phyloP scores from a whole-genome alignment of 2,329 filamentous ascomycete genomes.

The Davidsoniella virescens region DNA sequence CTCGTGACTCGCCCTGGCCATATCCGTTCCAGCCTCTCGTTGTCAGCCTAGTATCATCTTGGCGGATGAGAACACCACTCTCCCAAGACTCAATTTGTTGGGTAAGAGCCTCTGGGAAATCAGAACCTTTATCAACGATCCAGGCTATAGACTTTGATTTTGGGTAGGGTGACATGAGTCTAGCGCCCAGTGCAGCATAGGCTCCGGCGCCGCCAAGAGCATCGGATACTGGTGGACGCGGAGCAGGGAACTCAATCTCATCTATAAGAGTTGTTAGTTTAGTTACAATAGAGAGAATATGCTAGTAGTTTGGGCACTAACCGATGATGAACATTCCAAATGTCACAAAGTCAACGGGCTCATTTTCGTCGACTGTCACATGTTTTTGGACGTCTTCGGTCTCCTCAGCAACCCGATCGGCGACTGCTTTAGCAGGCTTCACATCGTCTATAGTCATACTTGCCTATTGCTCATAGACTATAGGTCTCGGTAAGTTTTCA shows the following conservation, averaged over 20 bases:
- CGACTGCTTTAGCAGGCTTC: too few species aligned
- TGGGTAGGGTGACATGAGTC: slow-evolving; percentile 57
- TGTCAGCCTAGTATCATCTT: slow-evolving; percentile 51
- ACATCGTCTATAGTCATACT: too few species aligned
- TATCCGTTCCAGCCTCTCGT: slow-evolving; percentile 93
- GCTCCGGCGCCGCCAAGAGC: slow-evolving; percentile 81
- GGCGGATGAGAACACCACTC: slow-evolving; percentile 54
- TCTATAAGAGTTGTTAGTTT: slow-evolving; percentile 35
- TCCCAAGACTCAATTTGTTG: slow-evolving; percentile 55
- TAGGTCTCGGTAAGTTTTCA: too few species aligned
- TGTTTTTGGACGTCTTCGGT: neutral
- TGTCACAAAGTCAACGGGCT: slow-evolving; percentile 46
- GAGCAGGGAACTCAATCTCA: slow-evolving; percentile 72
- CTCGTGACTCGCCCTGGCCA: slow-evolving; percentile 48
- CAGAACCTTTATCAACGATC: slow-evolving; percentile 78
- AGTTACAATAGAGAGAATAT: neutral
- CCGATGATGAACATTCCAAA: slow-evolving; percentile 62
- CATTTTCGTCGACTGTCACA: neutral
- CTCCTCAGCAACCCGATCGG: too few species aligned
- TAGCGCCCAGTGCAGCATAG: slow-evolving; percentile 74
- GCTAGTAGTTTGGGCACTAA: slow-evolving; percentile 22
- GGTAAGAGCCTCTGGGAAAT: slow-evolving; percentile 58
- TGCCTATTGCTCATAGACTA: too few species aligned
- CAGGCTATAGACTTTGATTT: slow-evolving; percentile 61
- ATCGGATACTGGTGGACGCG: slow-evolving; percentile 50